Percentiles rank a stretch among this genome's conserved stretches.
Conservation (phyloP, 345 rosid genomes). For the Gossypium ekmanianum region DNA sequence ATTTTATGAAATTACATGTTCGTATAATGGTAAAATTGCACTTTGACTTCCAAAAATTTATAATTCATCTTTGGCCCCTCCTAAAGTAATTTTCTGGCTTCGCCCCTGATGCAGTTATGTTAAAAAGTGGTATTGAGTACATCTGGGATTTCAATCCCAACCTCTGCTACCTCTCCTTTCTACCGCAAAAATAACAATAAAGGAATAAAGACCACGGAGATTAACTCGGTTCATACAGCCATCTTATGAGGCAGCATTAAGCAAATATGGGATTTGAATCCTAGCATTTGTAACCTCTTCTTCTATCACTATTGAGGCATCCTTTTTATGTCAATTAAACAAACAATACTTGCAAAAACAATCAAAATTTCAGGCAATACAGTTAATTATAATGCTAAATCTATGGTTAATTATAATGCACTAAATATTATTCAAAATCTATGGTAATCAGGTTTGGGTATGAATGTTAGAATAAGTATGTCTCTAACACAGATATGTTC, state of each 20-base stretch:
- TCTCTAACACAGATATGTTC: background rate
- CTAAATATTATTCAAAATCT: background rate
- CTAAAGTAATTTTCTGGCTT: too few relatives aligned
- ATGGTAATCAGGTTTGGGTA: background rate
- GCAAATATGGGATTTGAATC: background rate
- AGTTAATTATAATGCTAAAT: background rate
- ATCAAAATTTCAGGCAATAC: background rate
- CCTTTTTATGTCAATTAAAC: background rate
- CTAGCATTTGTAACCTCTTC: background rate
- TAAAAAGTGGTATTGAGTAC: background rate
- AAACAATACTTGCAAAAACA: slow-evolving; percentile 2
- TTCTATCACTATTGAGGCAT: background rate
- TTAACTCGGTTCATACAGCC: background rate
- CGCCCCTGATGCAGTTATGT: background rate
- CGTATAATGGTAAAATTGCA: too few relatives aligned
- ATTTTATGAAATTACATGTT: too few relatives aligned
- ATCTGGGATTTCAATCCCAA: background rate
- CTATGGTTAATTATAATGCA: background rate
- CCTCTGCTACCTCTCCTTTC: background rate
- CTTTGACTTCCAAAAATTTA: too few relatives aligned
- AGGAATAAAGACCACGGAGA: background rate
- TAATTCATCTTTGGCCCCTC: too few relatives aligned
- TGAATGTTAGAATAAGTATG: background rate
- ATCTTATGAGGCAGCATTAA: background rate
- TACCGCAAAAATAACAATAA: background rate